Percentiles rank a stretch among this genome's conserved stretches.
phyloP scores from a whole-genome alignment of 2,329 filamentous ascomycete genomes.

The Lecanicillium sp. region DNA sequence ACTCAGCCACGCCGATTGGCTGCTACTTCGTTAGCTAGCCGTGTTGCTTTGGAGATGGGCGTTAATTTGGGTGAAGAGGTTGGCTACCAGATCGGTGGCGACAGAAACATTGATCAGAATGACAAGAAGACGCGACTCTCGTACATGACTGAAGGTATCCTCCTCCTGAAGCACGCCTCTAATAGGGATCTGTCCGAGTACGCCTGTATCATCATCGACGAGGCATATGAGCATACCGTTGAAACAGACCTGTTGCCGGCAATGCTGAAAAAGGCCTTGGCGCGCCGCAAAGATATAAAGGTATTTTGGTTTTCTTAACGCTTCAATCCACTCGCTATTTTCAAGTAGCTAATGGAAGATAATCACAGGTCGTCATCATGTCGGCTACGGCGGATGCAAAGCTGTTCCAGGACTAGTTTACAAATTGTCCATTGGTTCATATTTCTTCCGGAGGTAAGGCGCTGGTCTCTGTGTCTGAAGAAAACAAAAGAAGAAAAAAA shows the following conservation, averaged over 20 bases:
- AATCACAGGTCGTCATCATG: too few relatives aligned
- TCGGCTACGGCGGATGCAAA: too few relatives aligned
- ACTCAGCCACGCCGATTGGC: conserved; percentile 94
- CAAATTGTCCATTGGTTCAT: too few relatives aligned
- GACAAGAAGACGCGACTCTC: conserved; percentile 74
- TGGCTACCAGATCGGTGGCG: conserved; percentile 95
- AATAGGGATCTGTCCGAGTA: conserved; percentile 92
- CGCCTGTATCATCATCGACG: conserved; percentile 98
- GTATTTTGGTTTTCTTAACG: too few relatives aligned
- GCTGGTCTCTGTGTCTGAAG: too few relatives aligned
- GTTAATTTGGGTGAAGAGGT: conserved; percentile 80
- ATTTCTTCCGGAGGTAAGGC: too few relatives aligned
- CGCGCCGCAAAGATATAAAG: conserved; percentile 75
- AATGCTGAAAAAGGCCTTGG: conserved; percentile 91
- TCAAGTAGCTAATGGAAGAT: too few relatives aligned
- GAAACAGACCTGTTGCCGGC: conserved; percentile 98
- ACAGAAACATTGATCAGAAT: conserved; percentile 87
- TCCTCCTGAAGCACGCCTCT: conserved; percentile 85
- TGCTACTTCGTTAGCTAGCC: conserved; percentile 97
- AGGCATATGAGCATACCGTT: conserved; percentile 90
- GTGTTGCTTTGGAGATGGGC: conserved; percentile 97
- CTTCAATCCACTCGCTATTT: too few relatives aligned
- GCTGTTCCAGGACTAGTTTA: too few relatives aligned
- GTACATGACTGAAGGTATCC: conserved; percentile 97
- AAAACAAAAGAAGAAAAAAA: too few relatives aligned